These are phyloP conservation scores for Eutrema yunnanense DNA, from an alignment of 345 rosid species.

Conservation along the genomic window DNA sequence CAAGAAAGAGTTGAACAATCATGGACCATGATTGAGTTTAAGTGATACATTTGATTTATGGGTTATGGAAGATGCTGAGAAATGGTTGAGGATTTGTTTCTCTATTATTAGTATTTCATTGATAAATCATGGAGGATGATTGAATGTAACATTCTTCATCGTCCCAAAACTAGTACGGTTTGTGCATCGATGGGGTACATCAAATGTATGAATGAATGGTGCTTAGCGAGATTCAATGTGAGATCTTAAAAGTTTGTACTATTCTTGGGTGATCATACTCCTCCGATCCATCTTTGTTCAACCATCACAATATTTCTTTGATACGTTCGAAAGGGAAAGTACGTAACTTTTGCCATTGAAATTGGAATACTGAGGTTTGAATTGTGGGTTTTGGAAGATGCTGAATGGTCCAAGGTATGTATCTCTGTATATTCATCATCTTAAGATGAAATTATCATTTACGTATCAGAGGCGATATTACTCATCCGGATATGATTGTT, in stretches of 20 bases:
- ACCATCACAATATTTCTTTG: background rate
- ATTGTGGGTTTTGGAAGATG: slow-evolving; percentile 6
- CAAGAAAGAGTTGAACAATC: background rate
- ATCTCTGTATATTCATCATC: background rate
- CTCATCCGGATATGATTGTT: too few species aligned
- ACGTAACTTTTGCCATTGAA: background rate
- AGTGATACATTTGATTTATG: too few species aligned
- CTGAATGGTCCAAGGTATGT: background rate
- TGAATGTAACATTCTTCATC: background rate
- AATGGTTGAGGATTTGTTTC: too few species aligned
- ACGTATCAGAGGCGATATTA: too few species aligned
- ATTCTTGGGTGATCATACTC: background rate
- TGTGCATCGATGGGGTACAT: background rate
- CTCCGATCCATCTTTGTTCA: background rate
- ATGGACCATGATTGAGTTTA: background rate
- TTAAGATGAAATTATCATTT: background rate
- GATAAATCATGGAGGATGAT: background rate
- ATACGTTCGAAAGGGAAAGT: background rate
- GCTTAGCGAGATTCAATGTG: background rate
- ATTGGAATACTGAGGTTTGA: background rate
- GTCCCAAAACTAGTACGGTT: background rate
- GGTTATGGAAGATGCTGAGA: too few species aligned
- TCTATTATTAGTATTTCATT: too few species aligned
- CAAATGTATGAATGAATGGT: background rate
- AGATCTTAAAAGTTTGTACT: background rate